These are phyloP conservation scores for Daldinia eschscholtzii DNA, from an alignment of 2,329 filamentous ascomycete genomes.

Conservation along the genomic window DNA sequence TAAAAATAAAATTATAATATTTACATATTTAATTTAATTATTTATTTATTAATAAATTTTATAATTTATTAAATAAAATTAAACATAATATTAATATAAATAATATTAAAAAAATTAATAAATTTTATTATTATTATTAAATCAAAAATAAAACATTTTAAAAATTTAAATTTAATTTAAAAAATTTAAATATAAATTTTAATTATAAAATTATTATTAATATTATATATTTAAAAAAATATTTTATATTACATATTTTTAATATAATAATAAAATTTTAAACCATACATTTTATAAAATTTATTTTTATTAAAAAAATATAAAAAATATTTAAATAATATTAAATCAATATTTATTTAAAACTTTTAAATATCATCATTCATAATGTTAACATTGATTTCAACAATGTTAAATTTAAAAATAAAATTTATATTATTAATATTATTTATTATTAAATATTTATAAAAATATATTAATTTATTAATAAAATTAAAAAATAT, in stretches of 20 bases:
- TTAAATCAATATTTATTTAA: conserved; percentile 6
- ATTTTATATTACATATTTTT: not conserved
- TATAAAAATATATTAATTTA: not conserved
- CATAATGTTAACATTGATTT: not conserved
- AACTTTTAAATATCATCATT: not conserved
- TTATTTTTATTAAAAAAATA: not conserved
- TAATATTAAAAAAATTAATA: conserved; percentile 1
- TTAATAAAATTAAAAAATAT: not conserved
- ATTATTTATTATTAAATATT: not conserved
- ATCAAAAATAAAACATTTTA: conserved; percentile 1
- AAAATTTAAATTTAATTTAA: conserved; percentile 4
- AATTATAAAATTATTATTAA: conserved; percentile 9
- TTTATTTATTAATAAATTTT: not conserved
- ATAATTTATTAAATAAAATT: conserved; percentile 6
- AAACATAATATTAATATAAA: conserved; percentile 3
- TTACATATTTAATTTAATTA: not conserved
- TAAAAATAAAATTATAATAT: not conserved
- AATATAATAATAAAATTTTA: not conserved
- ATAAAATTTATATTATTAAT: not conserved
- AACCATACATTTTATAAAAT: not conserved
- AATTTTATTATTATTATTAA: conserved; percentile 8
- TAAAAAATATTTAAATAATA: not conserved
- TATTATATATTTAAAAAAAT: conserved; percentile 12
- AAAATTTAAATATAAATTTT: conserved; percentile 4
- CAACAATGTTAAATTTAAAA: conserved; percentile 1